Evolutionary conservation across 768 basidiomycete genomes (phyloP).

Genomic region (Rossbeevera mucosa): DNA sequence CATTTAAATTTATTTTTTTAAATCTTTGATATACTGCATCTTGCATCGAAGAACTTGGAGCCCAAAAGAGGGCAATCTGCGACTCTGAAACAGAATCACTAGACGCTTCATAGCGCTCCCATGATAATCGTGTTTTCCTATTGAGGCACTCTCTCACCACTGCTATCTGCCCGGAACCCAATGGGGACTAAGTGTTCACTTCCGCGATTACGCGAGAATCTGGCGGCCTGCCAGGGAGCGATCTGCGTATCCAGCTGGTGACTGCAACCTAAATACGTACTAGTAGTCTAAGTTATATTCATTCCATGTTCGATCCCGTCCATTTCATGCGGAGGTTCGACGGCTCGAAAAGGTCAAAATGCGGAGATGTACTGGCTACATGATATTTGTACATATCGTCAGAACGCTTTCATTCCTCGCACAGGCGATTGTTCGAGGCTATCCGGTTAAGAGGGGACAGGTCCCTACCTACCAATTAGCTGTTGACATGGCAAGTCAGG

Average conservation of each 20-base stretch:
- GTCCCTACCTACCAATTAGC: background rate
- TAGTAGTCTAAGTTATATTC: conserved; percentile 4
- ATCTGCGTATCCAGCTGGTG: conserved; percentile 21
- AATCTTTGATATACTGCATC: background rate
- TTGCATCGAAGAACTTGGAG: conserved; percentile 8
- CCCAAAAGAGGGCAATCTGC: background rate
- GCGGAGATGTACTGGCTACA: conserved; percentile 27
- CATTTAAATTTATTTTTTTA: background rate
- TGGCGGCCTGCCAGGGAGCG: conserved; percentile 9
- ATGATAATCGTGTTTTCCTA: conserved; percentile 2
- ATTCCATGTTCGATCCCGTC: conserved; percentile 23
- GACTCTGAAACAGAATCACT: background rate
- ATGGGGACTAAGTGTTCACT: conserved; percentile 19
- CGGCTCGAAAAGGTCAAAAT: conserved; percentile 25
- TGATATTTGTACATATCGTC: conserved; percentile 11
- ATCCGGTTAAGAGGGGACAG: conserved; percentile 1
- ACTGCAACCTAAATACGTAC: conserved; percentile 18
- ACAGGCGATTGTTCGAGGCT: conserved; percentile 5
- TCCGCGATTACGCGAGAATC: conserved; percentile 27
- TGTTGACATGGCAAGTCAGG: conserved; percentile 21
- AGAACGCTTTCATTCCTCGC: conserved; percentile 19
- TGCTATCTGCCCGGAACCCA: background rate
- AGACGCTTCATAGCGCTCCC: background rate
- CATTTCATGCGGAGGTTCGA: conserved; percentile 29
- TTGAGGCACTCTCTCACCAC: conserved; percentile 5